phyloP scores from a whole-genome alignment of 108 stramenopile genomes.

The Fistulifera solaris region DNA sequence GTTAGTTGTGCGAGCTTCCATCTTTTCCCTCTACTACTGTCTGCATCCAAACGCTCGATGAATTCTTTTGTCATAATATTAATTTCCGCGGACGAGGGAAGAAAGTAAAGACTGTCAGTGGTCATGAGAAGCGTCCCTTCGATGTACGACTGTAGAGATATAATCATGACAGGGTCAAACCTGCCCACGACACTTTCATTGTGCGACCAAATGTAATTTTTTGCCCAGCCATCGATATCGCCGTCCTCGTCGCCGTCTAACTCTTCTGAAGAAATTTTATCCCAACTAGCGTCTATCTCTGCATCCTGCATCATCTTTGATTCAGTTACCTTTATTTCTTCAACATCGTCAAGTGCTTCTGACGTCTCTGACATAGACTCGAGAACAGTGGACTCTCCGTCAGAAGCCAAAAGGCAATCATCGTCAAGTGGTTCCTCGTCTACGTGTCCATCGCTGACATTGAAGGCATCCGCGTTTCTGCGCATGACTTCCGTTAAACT shows the following conservation, averaged over 20 bases:
- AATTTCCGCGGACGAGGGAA: conserved; percentile 39
- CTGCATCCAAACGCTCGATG: conserved; percentile 13
- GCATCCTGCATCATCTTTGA: neutral
- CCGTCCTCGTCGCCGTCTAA: conserved; percentile 18
- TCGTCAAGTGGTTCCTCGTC: conserved; percentile 32
- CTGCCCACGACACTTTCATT: conserved; percentile 54
- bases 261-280: conserved; percentile 33
- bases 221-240: conserved; percentile 69
- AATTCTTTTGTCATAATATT: conserved; percentile 67
- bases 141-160: conserved; percentile 39
- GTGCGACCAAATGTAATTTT: conserved; percentile 64
- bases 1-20: conserved; percentile 67
- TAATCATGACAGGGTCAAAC: conserved; percentile 61
- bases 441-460: conserved; percentile 15
- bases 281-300: conserved; percentile 23
- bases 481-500: conserved; percentile 46
- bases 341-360: conserved; percentile 1
- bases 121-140: conserved; percentile 68
- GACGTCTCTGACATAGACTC: conserved; percentile 2
- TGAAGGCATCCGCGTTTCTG: conserved; percentile 47
- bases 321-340: too few species aligned
- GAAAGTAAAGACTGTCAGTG: conserved; percentile 73
- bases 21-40: conserved; percentile 19
- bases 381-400: conserved; percentile 7
- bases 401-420: conserved; percentile 28